Evolutionary conservation across 2,329 filamentous ascomycete genomes (phyloP), one percentile per base, ranked within the genome.

Genomic region (Fusarium sp.): DNA sequence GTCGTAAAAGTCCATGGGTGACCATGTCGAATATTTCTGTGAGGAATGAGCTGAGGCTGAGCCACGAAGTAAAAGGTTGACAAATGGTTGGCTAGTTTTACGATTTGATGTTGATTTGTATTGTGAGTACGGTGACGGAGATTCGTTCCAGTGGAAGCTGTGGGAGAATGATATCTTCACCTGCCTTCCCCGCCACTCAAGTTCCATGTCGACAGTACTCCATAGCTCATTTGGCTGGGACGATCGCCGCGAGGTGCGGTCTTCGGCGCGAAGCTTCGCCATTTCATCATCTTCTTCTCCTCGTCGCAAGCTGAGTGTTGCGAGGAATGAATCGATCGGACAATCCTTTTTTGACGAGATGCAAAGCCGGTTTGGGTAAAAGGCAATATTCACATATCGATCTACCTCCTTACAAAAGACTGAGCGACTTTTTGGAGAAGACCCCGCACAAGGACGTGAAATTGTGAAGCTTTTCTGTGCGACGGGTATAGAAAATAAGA

Each of bases 1-100:
- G 51, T 91, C 85, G 71, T 94, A 94, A 74, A 94, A 94, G 58
- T 82, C 81, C 70, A 84, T 82, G 1, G 85, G 83, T 4, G 82
- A 83, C 76, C 77, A 80, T 20, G 72, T 71, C 60, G 72, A 52
- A 21, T 43, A 23, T 23, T 46, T 23, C 3, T 42, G 18, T 6
- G 42, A 6, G 11, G 15, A 42, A n/a, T 49, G 29, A 11, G 48
- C 20, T 3, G 50, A 21, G 13, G 35, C 45, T 7, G 53, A 23
- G 14, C 43, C 37, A 10, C 75, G 72, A 15, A 81, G 77, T 48
- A 82, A 78, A 2, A 65, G 63, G n/a, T 79, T 70, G 23, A 85
- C 71, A 13, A 84, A 62, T 4, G 43, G 47, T 35, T 77, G 74
- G 27, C 79, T 83, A 5, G 73, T 37, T 7, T 58, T 61, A 7